Evolutionary conservation across 2,329 filamentous ascomycete species (phyloP).

Genomic region (Talaromyces sp.): DNA sequence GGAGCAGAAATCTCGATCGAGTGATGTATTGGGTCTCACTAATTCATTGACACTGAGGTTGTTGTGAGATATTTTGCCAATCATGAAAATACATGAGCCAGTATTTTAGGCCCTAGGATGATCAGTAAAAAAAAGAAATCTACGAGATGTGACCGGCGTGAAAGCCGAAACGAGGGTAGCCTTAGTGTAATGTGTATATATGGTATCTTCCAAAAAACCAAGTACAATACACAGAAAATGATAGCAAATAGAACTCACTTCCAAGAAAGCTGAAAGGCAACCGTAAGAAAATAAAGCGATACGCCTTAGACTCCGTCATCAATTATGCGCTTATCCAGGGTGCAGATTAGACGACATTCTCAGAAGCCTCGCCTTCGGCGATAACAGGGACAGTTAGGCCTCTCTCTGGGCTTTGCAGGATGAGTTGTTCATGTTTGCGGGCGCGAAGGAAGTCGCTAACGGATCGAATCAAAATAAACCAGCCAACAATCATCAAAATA

Average conservation of each 20-base stretch:
- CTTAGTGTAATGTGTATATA: conserved; percentile 10
- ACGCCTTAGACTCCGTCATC: conserved; percentile 13
- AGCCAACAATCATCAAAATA: conserved; percentile 90
- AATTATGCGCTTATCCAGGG: not conserved
- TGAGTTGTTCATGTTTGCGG: conserved; percentile 83
- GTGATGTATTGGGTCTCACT: too few species aligned
- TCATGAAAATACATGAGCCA: not conserved
- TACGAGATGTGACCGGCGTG: not conserved
- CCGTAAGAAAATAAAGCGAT: not conserved
- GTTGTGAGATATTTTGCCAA: not conserved
- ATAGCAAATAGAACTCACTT: not conserved
- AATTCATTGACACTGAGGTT: not conserved
- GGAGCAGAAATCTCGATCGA: too few species aligned
- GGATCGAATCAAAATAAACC: conserved; percentile 95
- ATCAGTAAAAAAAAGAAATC: too few species aligned
- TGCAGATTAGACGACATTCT: conserved; percentile 62
- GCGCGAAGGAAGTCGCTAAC: conserved; percentile 85
- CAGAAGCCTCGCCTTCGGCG: conserved; percentile 73
- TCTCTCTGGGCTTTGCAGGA: conserved; percentile 86
- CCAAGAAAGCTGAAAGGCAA: not conserved
- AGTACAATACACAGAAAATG: not conserved
- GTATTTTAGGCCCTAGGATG: too few species aligned
- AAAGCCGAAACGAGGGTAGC: not conserved
- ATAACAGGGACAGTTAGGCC: conserved; percentile 81
- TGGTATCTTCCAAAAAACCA: conserved; percentile 14